phyloP scores from a whole-genome alignment of 2,329 filamentous ascomycete genomes.

The Hypoxylon sp. region DNA sequence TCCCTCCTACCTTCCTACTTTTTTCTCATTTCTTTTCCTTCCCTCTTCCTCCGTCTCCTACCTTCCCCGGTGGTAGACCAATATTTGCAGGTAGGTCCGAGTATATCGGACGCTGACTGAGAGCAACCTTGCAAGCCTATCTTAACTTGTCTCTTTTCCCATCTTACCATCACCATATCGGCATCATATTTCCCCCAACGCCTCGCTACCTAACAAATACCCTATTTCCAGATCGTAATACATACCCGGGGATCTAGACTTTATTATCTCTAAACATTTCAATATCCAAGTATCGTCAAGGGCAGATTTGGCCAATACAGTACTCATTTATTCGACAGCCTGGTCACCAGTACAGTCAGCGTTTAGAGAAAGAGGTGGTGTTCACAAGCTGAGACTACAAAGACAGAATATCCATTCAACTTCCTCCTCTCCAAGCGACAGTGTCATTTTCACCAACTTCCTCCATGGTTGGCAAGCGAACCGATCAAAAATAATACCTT shows the following conservation, averaged over 20 bases:
- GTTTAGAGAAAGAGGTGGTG: conserved; percentile 22
- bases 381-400: conserved; percentile 5
- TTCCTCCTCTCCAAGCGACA: conserved; percentile 21
- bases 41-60: conserved; percentile 13
- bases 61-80: conserved; percentile 21
- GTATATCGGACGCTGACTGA: conserved; percentile 28
- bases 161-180: conserved; percentile 22
- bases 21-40: conserved; percentile 11
- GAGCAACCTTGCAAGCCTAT: conserved; percentile 9
- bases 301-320: conserved; percentile 22
- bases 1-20: conserved; percentile 31
- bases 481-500: conserved; percentile 11
- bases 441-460: conserved; percentile 35
- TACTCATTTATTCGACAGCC: conserved; percentile 15
- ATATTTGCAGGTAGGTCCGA: conserved; percentile 29
- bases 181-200: conserved; percentile 15
- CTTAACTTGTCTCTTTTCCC: conserved; percentile 16
- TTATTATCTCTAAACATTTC: conserved; percentile 22
- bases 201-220: conserved; percentile 16
- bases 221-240: conserved; percentile 22
- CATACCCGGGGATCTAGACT: conserved; percentile 7
- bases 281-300: conserved; percentile 36
- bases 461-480: conserved; percentile 29
- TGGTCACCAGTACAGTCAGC: conserved; percentile 21
- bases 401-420: conserved; percentile 18